Percentiles rank a stretch among this genome's conserved stretches.
phyloP scores from a whole-genome alignment of 441 rosid genomes.

The Pelargonium exstipulatum region DNA sequence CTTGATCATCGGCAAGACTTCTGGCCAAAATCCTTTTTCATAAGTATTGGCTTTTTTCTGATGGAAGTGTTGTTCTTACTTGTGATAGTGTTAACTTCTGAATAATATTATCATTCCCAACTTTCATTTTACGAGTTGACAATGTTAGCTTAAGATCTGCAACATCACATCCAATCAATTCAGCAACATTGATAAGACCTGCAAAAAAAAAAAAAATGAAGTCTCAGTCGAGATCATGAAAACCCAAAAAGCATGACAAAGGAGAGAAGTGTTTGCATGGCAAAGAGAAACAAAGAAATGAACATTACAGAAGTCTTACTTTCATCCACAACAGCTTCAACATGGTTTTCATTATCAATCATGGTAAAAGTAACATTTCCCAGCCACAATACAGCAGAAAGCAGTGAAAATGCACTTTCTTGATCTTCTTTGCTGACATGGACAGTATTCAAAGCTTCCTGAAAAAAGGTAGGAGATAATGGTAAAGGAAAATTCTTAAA shows the following conservation, averaged over 20 bases:
- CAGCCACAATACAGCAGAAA: conserved; percentile 92
- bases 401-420: conserved; percentile 91
- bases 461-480: conserved; percentile 22
- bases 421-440: conserved; percentile 97
- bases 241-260: too few species aligned
- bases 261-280: too few species aligned
- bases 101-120: conserved; percentile 82
- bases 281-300: conserved; percentile 1
- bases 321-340: conserved; percentile 77
- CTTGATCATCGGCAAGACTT: background rate
- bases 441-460: conserved; percentile 96
- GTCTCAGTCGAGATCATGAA: too few species aligned
- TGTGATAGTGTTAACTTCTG: conserved; percentile 85
- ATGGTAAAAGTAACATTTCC: conserved; percentile 76
- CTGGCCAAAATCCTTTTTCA: background rate
- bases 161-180: conserved; percentile 71
- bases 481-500: conserved; percentile 9
- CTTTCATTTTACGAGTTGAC: conserved; percentile 93
- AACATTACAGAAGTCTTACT: conserved; percentile 37
- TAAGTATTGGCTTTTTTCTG: background rate
- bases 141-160: conserved; percentile 65
- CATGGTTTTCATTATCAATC: conserved; percentile 93
- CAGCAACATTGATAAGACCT: conserved; percentile 75
- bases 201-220: conserved; percentile 14
- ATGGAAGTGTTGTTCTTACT: conserved; percentile 38